Evolutionary conservation across 345 rosid species (phyloP).

Genomic region (Eucalyptus coolabah): DNA sequence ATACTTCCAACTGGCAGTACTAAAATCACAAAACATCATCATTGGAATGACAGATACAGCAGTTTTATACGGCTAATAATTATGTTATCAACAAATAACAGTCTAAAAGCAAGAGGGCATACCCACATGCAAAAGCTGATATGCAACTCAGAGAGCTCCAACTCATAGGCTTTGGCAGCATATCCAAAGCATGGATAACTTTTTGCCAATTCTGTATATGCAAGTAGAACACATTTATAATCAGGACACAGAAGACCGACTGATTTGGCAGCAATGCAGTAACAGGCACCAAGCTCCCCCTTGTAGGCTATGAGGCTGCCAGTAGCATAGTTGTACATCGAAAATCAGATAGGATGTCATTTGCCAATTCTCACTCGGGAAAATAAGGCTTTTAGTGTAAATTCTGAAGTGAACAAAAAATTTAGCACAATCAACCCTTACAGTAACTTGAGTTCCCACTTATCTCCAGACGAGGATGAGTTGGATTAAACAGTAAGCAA

Average conservation of each 20-base stretch:
- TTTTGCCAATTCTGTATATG: constrained; percentile 63
- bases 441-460: neutral
- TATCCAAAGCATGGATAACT: constrained; percentile 79
- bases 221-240: constrained; percentile 31
- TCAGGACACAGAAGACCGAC: constrained; percentile 81
- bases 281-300: constrained; percentile 93
- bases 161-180: constrained; percentile 22
- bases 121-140: neutral
- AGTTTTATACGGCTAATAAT: neutral
- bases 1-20: neutral
- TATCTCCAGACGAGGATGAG: neutral
- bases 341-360: neutral
- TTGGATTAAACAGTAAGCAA: neutral
- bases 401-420: neutral
- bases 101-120: neutral
- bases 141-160: neutral
- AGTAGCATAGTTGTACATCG: constrained; percentile 71
- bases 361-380: neutral
- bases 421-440: neutral
- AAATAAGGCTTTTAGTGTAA: neutral
- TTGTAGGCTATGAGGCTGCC: constrained; percentile 87
- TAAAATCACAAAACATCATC: neutral
- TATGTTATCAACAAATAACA: neutral
- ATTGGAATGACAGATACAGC: neutral
- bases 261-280: constrained; percentile 95